These are phyloP conservation scores for Trichosanthes cucumerina DNA, from an alignment of 306 rosid species.

Conservation along the genomic window DNA sequence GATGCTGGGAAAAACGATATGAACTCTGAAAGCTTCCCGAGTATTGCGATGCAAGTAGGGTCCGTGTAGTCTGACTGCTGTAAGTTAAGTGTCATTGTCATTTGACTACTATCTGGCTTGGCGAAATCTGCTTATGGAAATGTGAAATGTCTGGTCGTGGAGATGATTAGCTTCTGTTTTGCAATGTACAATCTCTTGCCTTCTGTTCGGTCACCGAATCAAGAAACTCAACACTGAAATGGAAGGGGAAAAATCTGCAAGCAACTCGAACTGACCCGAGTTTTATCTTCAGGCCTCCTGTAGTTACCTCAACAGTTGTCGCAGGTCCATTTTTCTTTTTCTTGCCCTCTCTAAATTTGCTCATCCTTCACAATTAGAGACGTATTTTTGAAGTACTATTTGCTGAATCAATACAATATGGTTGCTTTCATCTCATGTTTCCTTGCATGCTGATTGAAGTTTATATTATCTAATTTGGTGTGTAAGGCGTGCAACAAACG, in stretches of 20 bases:
- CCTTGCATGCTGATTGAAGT: background rate
- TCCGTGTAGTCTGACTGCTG: background rate
- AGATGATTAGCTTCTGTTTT: background rate
- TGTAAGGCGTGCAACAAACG: background rate
- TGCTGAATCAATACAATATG: background rate
- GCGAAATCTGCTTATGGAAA: too few relatives aligned
- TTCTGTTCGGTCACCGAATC: background rate
- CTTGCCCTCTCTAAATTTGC: background rate
- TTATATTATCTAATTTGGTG: background rate
- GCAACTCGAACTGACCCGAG: background rate
- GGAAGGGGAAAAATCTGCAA: background rate
- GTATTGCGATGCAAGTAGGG: background rate
- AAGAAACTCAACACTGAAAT: background rate
- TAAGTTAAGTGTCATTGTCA: too few relatives aligned
- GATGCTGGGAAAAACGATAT: constrained; percentile 3
- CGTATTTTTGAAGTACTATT: background rate
- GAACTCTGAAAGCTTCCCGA: background rate
- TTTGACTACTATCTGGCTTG: background rate
- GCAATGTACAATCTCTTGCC: background rate
- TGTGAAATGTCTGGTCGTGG: background rate
- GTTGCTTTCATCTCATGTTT: background rate
- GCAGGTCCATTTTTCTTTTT: background rate
- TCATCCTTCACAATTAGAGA: background rate
- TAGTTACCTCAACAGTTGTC: background rate
- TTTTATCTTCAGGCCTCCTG: background rate